Base-by-base conservation (phyloP, 148 eudicot species). In the Rhododendron griersonianum region DNA sequence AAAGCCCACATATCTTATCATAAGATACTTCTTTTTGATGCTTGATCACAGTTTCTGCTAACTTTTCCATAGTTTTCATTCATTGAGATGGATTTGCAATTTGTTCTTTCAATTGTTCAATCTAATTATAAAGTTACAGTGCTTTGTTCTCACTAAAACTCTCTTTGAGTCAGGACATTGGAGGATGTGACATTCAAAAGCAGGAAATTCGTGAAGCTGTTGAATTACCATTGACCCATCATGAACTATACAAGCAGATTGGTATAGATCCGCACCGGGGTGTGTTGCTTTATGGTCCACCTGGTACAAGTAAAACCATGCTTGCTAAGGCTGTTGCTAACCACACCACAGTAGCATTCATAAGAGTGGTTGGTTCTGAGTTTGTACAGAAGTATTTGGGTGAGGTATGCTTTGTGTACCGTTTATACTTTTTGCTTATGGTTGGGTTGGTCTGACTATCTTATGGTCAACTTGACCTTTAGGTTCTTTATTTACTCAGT, bases 121-220 rank as follows among this genome's bases (percentile, higher is more conserved):
- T 41, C 63, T 73, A 16, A 7, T 48, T 73, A 80, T 9, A 80
- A 23, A 48, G 83, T 30, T 30, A 47, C 47, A 81, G 6, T 63
- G 57, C 30, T 51, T 78, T 18, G 47, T 73, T 53, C 25, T 65
- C 39, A 75, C 50, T 18, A 15, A 23, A 25, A 47, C 23, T 61
- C 47, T 53, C 65, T 81, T 23, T 33, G 25, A 15, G 16, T 80
- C 83, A 91, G 93, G 93, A 91, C 61, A 91, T 91, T 83, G 93
- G 93, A 89, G 93, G 92, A 37, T 91, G 91, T 83, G 93, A 91
- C 59, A 90, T 91, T 78, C 93, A 91, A 75, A 91, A 91, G 91
- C 93, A 91, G 85, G 93, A 91, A 81, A 91, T 91, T 44, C 93
- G 93, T 82, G 85, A 90, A 90, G 91, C 90, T 18, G 91, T 91